phyloP scores from a whole-genome alignment of 2,329 filamentous ascomycete genomes.

The Epichloe uncinata region DNA sequence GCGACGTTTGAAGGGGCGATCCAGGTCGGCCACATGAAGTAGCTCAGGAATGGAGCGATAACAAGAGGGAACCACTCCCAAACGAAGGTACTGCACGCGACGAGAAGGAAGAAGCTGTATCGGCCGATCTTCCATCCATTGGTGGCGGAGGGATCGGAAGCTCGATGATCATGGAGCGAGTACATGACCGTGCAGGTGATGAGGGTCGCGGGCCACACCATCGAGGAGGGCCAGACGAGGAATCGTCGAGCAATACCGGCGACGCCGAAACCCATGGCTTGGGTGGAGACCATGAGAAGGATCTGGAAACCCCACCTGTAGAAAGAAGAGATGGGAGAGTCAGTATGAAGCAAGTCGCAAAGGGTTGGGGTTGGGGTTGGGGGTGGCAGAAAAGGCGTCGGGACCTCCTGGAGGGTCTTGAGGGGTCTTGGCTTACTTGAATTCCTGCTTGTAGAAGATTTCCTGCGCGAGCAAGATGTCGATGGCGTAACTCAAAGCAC shows the following conservation, averaged over 20 bases:
- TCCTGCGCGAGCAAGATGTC: constrained; percentile 29
- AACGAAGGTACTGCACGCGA: constrained; percentile 34
- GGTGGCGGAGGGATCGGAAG: constrained; percentile 34
- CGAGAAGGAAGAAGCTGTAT: constrained; percentile 43
- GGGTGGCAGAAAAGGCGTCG: too few species aligned
- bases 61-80: constrained; percentile 48
- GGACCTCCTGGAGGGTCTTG: too few species aligned
- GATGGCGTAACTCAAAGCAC: constrained; percentile 21
- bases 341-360: background rate
- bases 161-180: constrained; percentile 47
- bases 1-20: constrained; percentile 46
- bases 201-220: constrained; percentile 50
- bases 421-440: constrained; percentile 20
- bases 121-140: constrained; percentile 47
- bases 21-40: constrained; percentile 50
- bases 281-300: constrained; percentile 45
- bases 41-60: constrained; percentile 43
- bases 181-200: constrained; percentile 51
- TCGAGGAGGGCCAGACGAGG: constrained; percentile 46
- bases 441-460: constrained; percentile 36
- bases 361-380: too few species aligned
- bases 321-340: constrained; percentile 10
- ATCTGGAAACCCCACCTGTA: constrained; percentile 38
- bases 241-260: constrained; percentile 47
- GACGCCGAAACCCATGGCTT: constrained; percentile 50